Base-by-base conservation (phyloP, 768 basidiomycete species). In the Hericium coralloides region DNA sequence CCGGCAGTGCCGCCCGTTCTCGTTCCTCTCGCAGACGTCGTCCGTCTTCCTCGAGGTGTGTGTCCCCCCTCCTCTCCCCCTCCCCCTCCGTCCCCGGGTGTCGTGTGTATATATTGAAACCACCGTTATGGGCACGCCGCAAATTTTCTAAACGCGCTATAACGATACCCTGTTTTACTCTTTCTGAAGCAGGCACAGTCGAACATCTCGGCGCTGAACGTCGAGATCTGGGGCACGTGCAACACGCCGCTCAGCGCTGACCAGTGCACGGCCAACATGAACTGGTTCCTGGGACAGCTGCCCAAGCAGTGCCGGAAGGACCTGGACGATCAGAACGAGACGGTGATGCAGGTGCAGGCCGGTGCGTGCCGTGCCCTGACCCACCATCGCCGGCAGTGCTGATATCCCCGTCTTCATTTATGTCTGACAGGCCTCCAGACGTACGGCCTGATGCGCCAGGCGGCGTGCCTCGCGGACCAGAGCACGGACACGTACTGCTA, bases 181-280 rank as follows among this genome's bases (percentile, higher is more conserved):
- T 49, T 57, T 38, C 15, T 52, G 20, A 37, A 68, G 68, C 73
- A 90, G 87, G 83, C 84, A 38, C 85, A 87, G 70, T 65, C 68
- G 2, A 83, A 88, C 69, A 65, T 81, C 41, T 78, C 81, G 1
- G 66, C 77, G 38, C 74, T 90, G 64, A 92, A 92, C 64, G 68
- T 73, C 9, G 73, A 90, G 52, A 65, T 92, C 7, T 89, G 88
- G 84, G 88, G 87, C 2, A 89, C 86, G 0, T 94, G 92, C 68
- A 85, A 90, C 62, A 87, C 88, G 6, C 70, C 66, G 15, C 64
- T 69, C 1, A 64, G 67, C 2, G 66, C 71, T 14, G 73, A 69
- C 22, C 76, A 84, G 58, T 94, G 91, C 63, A 62, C 70, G n/a
- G 60, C 70, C 26, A 87, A 86, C 60, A 89, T 94, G 83, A 74